Percentiles rank a stretch among this genome's conserved stretches.
Evolutionary conservation across 2,329 filamentous ascomycete genomes (phyloP).

Genomic region (Monosporascus cannonballus): DNA sequence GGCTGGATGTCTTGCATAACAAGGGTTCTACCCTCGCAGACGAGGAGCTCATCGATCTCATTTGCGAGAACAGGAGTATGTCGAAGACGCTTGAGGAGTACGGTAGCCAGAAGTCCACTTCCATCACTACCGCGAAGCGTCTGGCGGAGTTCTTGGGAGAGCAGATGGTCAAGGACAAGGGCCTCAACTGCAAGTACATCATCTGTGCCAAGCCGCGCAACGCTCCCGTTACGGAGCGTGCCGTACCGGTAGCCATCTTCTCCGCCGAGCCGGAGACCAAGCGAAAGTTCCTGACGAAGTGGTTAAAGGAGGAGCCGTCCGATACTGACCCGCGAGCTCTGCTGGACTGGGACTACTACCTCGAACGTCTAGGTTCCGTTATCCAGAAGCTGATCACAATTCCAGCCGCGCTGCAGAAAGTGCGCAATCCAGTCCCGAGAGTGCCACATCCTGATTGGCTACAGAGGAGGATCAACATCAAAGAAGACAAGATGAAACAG

Average conservation of each 20-base stretch:
- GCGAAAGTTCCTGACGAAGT: slow-evolving; percentile 84
- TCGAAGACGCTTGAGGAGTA: slow-evolving; percentile 96
- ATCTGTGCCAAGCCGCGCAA: slow-evolving; percentile 83
- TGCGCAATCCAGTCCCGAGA: slow-evolving; percentile 88
- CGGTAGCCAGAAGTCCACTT: slow-evolving; percentile 89
- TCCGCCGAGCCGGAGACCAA: slow-evolving; percentile 87
- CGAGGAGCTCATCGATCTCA: slow-evolving; percentile 97
- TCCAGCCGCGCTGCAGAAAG: slow-evolving; percentile 89
- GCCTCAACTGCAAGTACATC: slow-evolving; percentile 98
- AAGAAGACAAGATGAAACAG: slow-evolving; percentile 97
- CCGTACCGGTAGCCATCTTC: slow-evolving; percentile 93
- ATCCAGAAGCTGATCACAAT: slow-evolving; percentile 99
- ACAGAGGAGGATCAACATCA: slow-evolving; percentile 84
- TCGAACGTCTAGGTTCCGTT: slow-evolving; percentile 90
- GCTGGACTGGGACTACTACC: slow-evolving; percentile 96
- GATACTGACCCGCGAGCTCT: slow-evolving; percentile 87
- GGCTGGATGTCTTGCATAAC: slow-evolving; percentile 90
- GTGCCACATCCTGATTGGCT: slow-evolving; percentile 96
- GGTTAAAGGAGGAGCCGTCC: slow-evolving; percentile 86
- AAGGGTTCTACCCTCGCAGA: slow-evolving; percentile 87
- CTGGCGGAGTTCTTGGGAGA: slow-evolving; percentile 94
- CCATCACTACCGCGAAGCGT: slow-evolving; percentile 95
- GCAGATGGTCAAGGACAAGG: slow-evolving; percentile 99
- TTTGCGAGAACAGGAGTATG: slow-evolving; percentile 99
- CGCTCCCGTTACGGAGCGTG: slow-evolving; percentile 89